phyloP scores from a whole-genome alignment of 345 rosid genomes.

The Carallia pectinifolia region DNA sequence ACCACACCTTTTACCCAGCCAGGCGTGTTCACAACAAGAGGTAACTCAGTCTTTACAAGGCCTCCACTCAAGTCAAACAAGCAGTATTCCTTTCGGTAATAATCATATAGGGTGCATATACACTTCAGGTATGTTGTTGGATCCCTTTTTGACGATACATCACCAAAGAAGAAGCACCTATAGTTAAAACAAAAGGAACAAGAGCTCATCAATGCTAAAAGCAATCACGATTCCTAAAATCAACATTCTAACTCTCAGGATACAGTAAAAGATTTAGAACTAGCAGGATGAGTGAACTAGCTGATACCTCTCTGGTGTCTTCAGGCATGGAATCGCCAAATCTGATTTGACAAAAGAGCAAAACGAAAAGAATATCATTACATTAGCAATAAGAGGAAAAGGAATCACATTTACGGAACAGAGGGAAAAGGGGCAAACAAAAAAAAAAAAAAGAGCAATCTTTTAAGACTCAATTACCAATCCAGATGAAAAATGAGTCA shows the following conservation, averaged over 20 bases:
- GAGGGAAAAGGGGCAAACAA: not conserved
- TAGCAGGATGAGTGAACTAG: not conserved
- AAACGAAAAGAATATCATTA: conserved; percentile 3
- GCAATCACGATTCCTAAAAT: not conserved
- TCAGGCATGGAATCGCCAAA: conserved; percentile 80
- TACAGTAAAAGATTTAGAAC: not conserved
- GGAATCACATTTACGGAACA: not conserved
- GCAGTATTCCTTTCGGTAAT: conserved; percentile 52
- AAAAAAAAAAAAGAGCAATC: not conserved
- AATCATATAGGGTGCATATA: conserved; percentile 52
- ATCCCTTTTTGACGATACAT: conserved; percentile 80
- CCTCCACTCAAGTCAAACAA: conserved; percentile 29
- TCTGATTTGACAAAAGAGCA: conserved; percentile 36
- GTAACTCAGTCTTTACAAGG: conserved; percentile 46
- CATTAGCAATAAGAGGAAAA: conserved; percentile 5
- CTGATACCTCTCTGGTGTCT: conserved; percentile 84
- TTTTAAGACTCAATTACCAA: not conserved
- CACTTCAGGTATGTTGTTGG: conserved; percentile 69
- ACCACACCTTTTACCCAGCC: conserved; percentile 96
- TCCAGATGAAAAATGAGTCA: not conserved
- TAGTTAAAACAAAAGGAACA: not conserved
- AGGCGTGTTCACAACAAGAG: conserved; percentile 83
- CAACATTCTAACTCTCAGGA: not conserved
- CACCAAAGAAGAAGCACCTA: conserved; percentile 89
- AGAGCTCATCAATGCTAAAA: not conserved